Conservation (phyloP, 345 rosid genomes). For the Hypericum androsaemum region DNA sequence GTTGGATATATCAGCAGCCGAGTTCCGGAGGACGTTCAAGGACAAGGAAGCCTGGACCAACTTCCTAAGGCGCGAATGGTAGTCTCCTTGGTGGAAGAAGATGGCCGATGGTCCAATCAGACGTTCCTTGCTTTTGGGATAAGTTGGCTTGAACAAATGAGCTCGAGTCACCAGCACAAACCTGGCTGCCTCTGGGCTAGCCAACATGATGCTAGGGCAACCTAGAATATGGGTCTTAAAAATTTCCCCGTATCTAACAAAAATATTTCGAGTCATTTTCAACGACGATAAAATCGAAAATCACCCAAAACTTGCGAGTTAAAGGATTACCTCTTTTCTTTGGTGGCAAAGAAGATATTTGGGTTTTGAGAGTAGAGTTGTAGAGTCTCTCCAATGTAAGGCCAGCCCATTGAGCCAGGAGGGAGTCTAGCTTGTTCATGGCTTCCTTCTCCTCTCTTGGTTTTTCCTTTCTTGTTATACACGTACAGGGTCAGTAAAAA, state of each 20-base stretch:
- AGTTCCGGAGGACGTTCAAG: conserved; percentile 39
- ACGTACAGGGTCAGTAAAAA: no score
- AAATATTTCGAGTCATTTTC: background rate
- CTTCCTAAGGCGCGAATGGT: conserved; percentile 60
- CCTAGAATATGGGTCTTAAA: conserved; percentile 88
- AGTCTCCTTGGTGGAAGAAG: conserved; percentile 81
- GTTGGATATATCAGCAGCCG: conserved; percentile 49
- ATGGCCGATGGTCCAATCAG: conserved; percentile 75
- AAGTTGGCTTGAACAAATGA: conserved; percentile 80
- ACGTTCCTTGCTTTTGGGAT: conserved; percentile 81
- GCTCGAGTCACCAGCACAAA: conserved; percentile 62
- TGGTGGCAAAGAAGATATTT: conserved; percentile 42
- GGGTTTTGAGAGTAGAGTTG: conserved; percentile 67
- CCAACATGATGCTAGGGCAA: conserved; percentile 86
- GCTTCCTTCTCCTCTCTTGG: conserved; percentile 13
- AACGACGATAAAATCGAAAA: background rate
- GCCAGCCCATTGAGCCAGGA: conserved; percentile 78
- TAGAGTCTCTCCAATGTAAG: conserved; percentile 57
- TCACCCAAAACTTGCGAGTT: no score
- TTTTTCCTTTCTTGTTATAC: no score
- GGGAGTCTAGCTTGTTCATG: conserved; percentile 33
- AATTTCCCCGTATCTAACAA: conserved; percentile 67
- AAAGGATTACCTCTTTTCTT: conserved; percentile 40
- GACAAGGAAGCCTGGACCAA: conserved; percentile 58
- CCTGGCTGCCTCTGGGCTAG: conserved; percentile 79